These are phyloP conservation scores for Galeopsis tetrahit DNA, from an alignment of 257 asterid species.

Conservation along the genomic window DNA sequence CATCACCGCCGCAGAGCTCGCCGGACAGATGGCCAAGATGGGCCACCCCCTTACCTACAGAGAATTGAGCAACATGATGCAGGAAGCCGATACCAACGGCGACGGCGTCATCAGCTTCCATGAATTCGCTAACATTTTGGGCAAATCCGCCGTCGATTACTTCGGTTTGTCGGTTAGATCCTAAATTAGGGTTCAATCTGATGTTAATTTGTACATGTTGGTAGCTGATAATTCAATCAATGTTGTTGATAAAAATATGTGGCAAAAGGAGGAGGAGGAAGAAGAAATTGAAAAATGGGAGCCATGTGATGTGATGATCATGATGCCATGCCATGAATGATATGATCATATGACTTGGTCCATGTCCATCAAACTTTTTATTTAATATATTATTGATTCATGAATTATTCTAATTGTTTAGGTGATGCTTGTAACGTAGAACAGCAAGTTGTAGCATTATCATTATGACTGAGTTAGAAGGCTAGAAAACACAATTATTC, in stretches of 20 bases:
- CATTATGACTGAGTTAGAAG: background rate
- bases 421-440: background rate
- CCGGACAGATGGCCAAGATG: constrained; percentile 90
- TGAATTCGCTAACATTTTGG: constrained; percentile 74
- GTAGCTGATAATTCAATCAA: constrained; percentile 5
- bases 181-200: constrained; percentile 6
- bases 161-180: constrained; percentile 55
- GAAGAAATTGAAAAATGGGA: background rate
- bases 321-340: constrained; percentile 22
- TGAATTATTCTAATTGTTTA: background rate
- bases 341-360: constrained; percentile 28
- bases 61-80: constrained; percentile 82
- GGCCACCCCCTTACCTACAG: constrained; percentile 84
- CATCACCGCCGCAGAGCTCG: constrained; percentile 87
- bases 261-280: background rate
- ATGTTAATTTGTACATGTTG: background rate
- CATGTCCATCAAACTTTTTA: constrained; percentile 12
- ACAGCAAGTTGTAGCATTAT: constrained; percentile 21
- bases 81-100: constrained; percentile 84
- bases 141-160: constrained; percentile 72
- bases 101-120: constrained; percentile 82
- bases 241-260: constrained; percentile 17
- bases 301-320: constrained; percentile 16
- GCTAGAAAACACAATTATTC: background rate
- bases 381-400: background rate